phyloP scores from a whole-genome alignment of 441 rosid species.

The Lepidium campestre region DNA sequence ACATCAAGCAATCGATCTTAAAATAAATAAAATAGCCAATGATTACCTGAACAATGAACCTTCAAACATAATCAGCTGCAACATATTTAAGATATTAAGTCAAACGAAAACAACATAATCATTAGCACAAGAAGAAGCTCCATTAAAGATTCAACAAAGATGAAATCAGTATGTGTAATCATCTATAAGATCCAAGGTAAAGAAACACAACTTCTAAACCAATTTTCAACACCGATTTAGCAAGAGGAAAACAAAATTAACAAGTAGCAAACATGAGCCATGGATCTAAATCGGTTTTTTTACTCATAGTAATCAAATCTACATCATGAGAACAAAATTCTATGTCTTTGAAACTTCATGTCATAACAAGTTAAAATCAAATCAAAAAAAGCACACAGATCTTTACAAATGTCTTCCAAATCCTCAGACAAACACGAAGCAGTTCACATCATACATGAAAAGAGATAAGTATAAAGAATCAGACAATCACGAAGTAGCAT shows the following conservation, averaged over 20 bases:
- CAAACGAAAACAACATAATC: too few relatives aligned
- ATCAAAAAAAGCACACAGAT: constrained; percentile 1
- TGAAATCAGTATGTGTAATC: neutral
- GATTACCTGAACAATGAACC: too few relatives aligned
- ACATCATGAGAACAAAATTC: neutral
- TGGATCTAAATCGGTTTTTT: neutral
- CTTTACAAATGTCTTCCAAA: constrained; percentile 62
- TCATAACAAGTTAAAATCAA: neutral
- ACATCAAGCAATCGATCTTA: too few relatives aligned
- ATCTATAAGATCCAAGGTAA: neutral
- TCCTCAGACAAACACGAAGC: constrained; percentile 31
- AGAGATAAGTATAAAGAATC: too few relatives aligned
- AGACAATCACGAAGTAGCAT: too few relatives aligned
- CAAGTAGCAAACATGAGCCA: neutral
- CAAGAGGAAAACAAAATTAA: constrained; percentile 1
- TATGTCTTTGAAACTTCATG: neutral
- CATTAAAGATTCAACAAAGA: neutral
- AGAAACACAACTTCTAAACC: too few relatives aligned
- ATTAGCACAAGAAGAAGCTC: neutral
- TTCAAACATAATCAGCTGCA: too few relatives aligned
- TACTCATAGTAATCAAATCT: neutral
- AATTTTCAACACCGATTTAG: too few relatives aligned
- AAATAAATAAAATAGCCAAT: too few relatives aligned
- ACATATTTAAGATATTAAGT: too few relatives aligned
- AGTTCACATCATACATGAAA: too few relatives aligned